phyloP scores from a whole-genome alignment of 2,329 filamentous ascomycete species.

The Chrysoporthe austroafricana region DNA sequence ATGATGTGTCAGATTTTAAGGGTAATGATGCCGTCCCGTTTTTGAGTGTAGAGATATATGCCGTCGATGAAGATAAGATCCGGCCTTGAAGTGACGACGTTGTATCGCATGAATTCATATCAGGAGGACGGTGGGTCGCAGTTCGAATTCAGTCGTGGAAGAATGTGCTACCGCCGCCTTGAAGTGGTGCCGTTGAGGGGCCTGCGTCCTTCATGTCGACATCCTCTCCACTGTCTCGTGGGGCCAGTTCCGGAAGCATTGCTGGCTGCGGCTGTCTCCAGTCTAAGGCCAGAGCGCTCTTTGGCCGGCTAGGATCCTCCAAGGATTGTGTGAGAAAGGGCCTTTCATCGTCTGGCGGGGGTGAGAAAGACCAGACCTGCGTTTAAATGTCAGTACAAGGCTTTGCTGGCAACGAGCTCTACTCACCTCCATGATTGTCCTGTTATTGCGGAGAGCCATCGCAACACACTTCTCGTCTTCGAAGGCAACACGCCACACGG shows the following conservation, averaged over 20 bases:
- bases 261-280: constrained; percentile 42
- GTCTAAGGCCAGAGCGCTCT: constrained; percentile 55
- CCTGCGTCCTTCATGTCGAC: constrained; percentile 61
- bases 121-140: neutral
- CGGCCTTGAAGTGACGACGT: neutral
- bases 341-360: constrained; percentile 71
- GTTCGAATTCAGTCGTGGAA: constrained; percentile 49
- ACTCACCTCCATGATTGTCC: constrained; percentile 96
- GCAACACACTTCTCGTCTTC: constrained; percentile 98
- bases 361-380: constrained; percentile 94
- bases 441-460: constrained; percentile 80
- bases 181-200: constrained; percentile 58
- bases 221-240: constrained; percentile 47
- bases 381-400: constrained; percentile 35
- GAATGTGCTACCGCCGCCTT: constrained; percentile 52
- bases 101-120: neutral
- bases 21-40: constrained; percentile 8
- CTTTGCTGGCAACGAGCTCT: neutral
- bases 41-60: constrained; percentile 4
- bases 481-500: constrained; percentile 97
- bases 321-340: constrained; percentile 49
- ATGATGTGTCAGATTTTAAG: constrained; percentile 16
- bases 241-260: constrained; percentile 37
- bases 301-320: constrained; percentile 51
- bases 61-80: constrained; percentile 2